phyloP scores from a whole-genome alignment of 192 early-diverging fungal genomes.

The Backusella morwellensis region DNA sequence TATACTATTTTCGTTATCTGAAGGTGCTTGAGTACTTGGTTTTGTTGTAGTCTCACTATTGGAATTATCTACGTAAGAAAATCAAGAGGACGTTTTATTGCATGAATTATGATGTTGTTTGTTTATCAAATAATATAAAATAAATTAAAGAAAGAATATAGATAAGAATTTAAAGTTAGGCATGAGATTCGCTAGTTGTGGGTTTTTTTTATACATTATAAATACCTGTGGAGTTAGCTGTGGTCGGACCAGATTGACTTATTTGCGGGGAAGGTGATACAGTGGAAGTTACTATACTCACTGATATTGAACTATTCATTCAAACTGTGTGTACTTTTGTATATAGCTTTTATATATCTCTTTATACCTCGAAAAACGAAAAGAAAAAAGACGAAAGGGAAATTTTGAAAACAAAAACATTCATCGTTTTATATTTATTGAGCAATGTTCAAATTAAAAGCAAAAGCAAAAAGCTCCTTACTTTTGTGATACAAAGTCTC shows the following conservation, averaged over 20 bases:
- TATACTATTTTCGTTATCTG: background rate
- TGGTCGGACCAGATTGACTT: background rate
- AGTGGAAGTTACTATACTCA: background rate
- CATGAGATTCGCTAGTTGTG: background rate
- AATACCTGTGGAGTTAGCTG: background rate
- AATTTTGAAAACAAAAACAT: background rate
- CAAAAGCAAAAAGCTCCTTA: background rate
- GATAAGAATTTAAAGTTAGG: background rate
- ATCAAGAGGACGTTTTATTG: background rate
- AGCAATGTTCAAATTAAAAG: background rate
- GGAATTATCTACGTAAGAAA: background rate
- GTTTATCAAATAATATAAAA: background rate
- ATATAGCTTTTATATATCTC: background rate
- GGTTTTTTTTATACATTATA: background rate
- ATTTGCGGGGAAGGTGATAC: slow-evolving; percentile 2
- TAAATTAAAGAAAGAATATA: background rate
- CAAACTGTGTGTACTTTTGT: background rate
- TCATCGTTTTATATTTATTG: background rate
- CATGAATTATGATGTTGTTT: background rate
- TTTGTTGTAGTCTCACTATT: background rate
- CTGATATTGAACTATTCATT: background rate
- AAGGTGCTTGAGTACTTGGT: background rate
- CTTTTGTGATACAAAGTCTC: background rate
- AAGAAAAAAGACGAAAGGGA: background rate
- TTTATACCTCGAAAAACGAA: background rate